Conservation (phyloP, 257 asterid species). For the Lycium barbarum region DNA sequence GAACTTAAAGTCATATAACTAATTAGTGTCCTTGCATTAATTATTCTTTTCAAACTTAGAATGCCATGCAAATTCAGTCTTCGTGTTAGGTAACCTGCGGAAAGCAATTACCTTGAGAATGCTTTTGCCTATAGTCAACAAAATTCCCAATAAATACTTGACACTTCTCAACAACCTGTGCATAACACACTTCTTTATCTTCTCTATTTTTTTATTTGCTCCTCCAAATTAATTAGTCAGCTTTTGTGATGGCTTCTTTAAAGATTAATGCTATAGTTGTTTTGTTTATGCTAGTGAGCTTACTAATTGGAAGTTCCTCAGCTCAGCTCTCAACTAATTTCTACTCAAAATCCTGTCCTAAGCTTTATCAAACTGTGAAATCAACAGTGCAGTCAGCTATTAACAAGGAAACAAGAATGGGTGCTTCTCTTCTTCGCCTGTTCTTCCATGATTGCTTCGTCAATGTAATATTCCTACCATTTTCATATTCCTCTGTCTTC, state of each 20-base stretch:
- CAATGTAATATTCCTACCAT: conserved; percentile 48
- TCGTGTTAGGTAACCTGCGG: conserved; percentile 69
- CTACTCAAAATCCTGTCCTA: conserved; percentile 71
- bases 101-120: conserved; percentile 32
- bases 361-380: conserved; percentile 50
- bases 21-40: not conserved
- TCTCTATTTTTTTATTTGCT: not conserved
- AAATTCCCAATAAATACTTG: conserved; percentile 48
- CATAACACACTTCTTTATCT: conserved; percentile 35
- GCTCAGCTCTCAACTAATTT: conserved; percentile 75
- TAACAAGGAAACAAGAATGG: conserved; percentile 76
- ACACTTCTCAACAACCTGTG: conserved; percentile 3
- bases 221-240: conserved; percentile 51
- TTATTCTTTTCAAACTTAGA: not conserved
- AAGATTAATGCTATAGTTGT: conserved; percentile 40
- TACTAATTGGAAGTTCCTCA: conserved; percentile 54
- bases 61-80: conserved; percentile 54
- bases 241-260: conserved; percentile 13
- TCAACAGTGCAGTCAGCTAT: conserved; percentile 66
- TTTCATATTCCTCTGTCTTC: not conserved
- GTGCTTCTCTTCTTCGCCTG: conserved; percentile 91
- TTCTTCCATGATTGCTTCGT: conserved; percentile 96
- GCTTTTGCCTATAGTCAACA: not conserved
- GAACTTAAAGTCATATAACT: too few relatives aligned
- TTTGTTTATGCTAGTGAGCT: conserved; percentile 42